Percentiles rank a stretch among this genome's conserved stretches.
These are phyloP conservation scores for Candida tetrigidarum DNA, from an alignment of 1,139 yeast species.

Conservation along the genomic window DNA sequence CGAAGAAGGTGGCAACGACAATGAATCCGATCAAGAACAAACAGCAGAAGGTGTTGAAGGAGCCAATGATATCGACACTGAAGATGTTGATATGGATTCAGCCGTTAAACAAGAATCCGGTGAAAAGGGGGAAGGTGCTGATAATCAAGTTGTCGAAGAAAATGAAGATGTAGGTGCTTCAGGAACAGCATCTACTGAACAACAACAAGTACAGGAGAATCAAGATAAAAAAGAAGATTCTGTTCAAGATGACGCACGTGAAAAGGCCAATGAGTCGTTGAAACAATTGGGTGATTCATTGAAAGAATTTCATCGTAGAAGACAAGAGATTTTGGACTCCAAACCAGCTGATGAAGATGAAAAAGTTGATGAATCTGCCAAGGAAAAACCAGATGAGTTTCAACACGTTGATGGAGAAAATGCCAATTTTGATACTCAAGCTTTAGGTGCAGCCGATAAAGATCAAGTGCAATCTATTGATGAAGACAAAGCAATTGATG, in stretches of 20 bases:
- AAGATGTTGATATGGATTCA: conserved; percentile 60
- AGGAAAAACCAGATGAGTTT: conserved; percentile 82
- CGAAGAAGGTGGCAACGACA: conserved; percentile 29
- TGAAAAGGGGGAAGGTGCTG: conserved; percentile 76
- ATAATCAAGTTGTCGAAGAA: conserved; percentile 66
- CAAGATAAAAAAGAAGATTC: conserved; percentile 38
- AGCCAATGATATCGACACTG: conserved; percentile 57
- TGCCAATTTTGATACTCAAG: conserved; percentile 81
- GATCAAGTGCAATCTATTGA: conserved; percentile 80
- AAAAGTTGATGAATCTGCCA: conserved; percentile 49
- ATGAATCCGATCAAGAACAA: conserved; percentile 28
- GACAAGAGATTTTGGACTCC: conserved; percentile 80
- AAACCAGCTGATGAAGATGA: conserved; percentile 43
- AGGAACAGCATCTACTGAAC: conserved; percentile 60
- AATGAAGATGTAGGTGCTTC: conserved; percentile 71
- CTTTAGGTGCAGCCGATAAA: conserved; percentile 85
- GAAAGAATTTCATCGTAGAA: conserved; percentile 90
- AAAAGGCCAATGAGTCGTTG: conserved; percentile 78
- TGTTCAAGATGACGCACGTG: conserved; percentile 62
- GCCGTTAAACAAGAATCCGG: conserved; percentile 78
- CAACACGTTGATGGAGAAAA: conserved; percentile 90
- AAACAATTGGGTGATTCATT: conserved; percentile 89
- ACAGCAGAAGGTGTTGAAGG: conserved; percentile 49
- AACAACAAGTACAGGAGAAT: conserved; percentile 25
- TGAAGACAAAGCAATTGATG: conserved; percentile 88